Evolutionary conservation across 495 filamentous ascomycete genomes (phyloP), one percentile per base, ranked within the genome.

Genomic region (Neurospora sp.): DNA sequence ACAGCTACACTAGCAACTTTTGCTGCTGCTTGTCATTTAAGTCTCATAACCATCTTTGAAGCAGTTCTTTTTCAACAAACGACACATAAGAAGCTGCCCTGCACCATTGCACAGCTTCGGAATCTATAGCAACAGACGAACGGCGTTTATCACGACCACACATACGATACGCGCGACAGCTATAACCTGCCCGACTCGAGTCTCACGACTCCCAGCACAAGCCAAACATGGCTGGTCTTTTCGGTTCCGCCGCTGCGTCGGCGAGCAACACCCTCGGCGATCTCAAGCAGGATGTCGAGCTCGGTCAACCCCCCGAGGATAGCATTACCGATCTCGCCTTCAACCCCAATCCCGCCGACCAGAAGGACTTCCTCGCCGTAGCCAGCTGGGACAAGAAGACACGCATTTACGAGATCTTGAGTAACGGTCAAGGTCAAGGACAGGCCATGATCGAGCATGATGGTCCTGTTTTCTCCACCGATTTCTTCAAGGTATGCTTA

Each of bases 361-460:
- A 85, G 59, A 89, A 86, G 74, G 92, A 96, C 72, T 89, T 92
- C 78, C 83, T 97, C 2, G 93, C 94, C 10, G 92, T 95, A 31
- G 85, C 93, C 40, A 94, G 92, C 68, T 97, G 94, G 94, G 94
- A 97, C 81, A 94, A 93, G 82, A 94, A 93, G 77, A 92, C 95
- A 72, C 91, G 92, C 75, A 92, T 97, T 76, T 97, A 96, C 83
- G 91, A 96, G 77, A 91, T 97, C 81, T 87, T 90, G 75, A 82
- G 83, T 37, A 87, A 88, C 72, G 91, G 91, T 16, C 86, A 89
- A 72, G 91, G 89, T 76, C 84, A 90, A 79, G 91, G 91, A 48
- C 93, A 91, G 77, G 90, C 90, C 27, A 78, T 90, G 69, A 91
- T 93, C 75, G 88, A 91, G 73, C 89, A 91, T 79, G 90, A 92